These are phyloP conservation scores for Pleurotus tuoliensis DNA, from an alignment of 768 basidiomycete species.

Conservation along the genomic window DNA sequence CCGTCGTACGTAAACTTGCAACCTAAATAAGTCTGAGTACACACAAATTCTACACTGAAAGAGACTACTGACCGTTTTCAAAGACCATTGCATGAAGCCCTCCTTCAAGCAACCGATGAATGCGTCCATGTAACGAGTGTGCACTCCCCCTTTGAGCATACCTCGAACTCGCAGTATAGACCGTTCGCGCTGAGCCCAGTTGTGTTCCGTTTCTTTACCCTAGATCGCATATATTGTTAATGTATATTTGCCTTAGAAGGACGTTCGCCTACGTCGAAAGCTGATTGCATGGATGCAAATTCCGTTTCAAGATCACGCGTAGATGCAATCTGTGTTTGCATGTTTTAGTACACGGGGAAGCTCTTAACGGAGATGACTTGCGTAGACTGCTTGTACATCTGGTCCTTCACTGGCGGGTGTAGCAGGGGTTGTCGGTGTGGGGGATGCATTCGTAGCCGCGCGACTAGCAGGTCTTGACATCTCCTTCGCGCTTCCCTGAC, in stretches of 20 bases:
- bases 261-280: conserved; percentile 64
- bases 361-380: conserved; percentile 30
- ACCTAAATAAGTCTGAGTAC: conserved; percentile 44
- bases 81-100: conserved; percentile 74
- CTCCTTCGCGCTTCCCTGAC: conserved; percentile 47
- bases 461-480: conserved; percentile 28
- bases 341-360: neutral
- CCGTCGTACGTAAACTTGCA: conserved; percentile 86
- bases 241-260: neutral
- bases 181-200: conserved; percentile 84
- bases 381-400: conserved; percentile 66
- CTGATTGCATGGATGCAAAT: conserved; percentile 72
- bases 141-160: conserved; percentile 85
- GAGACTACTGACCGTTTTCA: conserved; percentile 68
- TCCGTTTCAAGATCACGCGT: conserved; percentile 81
- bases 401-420: conserved; percentile 35
- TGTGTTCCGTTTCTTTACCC: conserved; percentile 98
- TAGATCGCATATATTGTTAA: conserved; percentile 22
- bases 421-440: conserved; percentile 33
- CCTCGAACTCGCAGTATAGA: conserved; percentile 77
- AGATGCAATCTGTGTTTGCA: conserved; percentile 66
- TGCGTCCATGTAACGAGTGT: conserved; percentile 64
- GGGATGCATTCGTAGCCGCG: conserved; percentile 55
- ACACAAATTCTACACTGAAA: neutral
- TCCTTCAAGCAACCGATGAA: conserved; percentile 76